Base-by-base conservation (phyloP, 805 yeast species). In the Zygoascus tannicola region DNA sequence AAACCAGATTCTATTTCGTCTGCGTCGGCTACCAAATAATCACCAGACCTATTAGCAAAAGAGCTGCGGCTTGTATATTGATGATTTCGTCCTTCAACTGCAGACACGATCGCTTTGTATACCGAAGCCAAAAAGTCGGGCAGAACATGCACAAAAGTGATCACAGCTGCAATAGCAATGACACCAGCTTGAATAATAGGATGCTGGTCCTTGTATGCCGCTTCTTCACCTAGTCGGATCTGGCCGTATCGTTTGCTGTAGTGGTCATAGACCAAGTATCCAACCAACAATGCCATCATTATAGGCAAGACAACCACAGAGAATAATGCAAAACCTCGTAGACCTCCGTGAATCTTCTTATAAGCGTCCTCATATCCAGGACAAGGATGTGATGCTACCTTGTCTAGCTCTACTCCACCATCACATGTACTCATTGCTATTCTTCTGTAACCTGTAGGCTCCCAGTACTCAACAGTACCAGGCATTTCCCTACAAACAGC, bases 371-470 rank as follows among this genome's bases (percentile, higher is more conserved):
- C 78, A 55, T 79, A 84, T 1, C 97, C 97, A 4, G 97, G 97
- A 62, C 98, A 92, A 5, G 97, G 75, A 44, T 66, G 71, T 2
- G 82, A 70, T 16, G 66, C 71, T 60, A 78, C 74, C 32, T 73
- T 69, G 56, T 85, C 97, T 42, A 85, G 72, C 45, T 72, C 69
- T 44, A 76, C 63, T 3, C 97, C 97, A 19, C 86, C 94, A 36
- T 67, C 71, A 67, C 98, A 92, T 0, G 95, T 85, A 10, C 92
- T 80, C 44, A 84, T 59, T 1, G 95, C 92, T 22, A 88, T 74
- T 54, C 77, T 78, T 59, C 98, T 76, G 62, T 92, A 92, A 0
- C 97, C 98, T 0, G 97, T 87, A 14, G 95, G 86, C 52, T 81
- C 81, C 70, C 79, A 85, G 60, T 77, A 88, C 58, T 85, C 87